Base-by-base conservation (phyloP, 1,139 yeast genomes). In the Yamadazyma diddensiae region DNA sequence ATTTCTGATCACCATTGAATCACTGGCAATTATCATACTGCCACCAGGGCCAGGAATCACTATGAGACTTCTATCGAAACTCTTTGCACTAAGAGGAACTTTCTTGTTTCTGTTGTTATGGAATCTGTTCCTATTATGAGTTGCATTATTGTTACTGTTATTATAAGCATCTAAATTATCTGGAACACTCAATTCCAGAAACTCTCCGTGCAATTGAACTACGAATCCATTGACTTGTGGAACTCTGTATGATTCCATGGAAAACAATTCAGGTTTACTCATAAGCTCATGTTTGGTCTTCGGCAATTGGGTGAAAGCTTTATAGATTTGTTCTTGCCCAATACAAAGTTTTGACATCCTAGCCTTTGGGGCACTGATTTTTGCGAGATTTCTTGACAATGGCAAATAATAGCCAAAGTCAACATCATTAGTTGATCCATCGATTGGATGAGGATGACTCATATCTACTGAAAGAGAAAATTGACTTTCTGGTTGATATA, bases 11-110 rank as follows among this genome's bases (percentile, higher is more conserved):
- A 79, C 69, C 34, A 90, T 65, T 50, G 84, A 58, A 57, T 92
- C 98, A 30, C 94, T 82, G 10, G 95, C 96, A 21, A 92, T 79
- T 14, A 90, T 68, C 69, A 86, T 79, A 26, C 77, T 63, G 4
- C 86, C 87, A 42, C 71, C 70, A 12, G 80, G 76, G 2, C 79
- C 81, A 1, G 92, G 94, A 4, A 85, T 77, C 19, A 87, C 76
- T n/a, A 86, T 68, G 55, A 92, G 80, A 0, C 82, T 72, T 52
- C 98, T 73, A 56, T 92, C 97, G 57, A 92, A 92, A n/a, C 92
- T 77, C 52, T 92, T 82, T 42, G 68, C 66, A 17, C 75, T 62
- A 28, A 82, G 59, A n/a, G 71, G 57, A 21, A 69, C 59, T 33
- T 67, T 65, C 34, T 62, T 61, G 19, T 51, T 57, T 36, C 58